Evolutionary conservation across 164 flowering plant genomes (phyloP).

Genomic region (Liriodendron chinense): DNA sequence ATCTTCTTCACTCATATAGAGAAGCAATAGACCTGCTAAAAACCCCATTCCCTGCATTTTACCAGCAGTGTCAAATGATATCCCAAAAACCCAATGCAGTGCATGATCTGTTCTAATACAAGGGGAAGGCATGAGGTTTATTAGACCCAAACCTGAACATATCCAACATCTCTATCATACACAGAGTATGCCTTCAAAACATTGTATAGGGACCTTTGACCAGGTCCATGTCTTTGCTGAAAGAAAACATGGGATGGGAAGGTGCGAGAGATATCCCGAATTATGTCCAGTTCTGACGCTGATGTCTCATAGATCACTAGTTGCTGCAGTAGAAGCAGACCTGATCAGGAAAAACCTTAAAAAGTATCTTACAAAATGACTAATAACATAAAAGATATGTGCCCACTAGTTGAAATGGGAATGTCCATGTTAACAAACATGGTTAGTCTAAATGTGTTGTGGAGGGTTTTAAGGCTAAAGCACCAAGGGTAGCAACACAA

Average conservation of each 20-base stretch:
- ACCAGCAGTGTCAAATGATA: slow-evolving; percentile 4
- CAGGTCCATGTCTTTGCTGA: slow-evolving; percentile 99
- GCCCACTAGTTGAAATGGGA: background rate
- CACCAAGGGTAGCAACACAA: background rate
- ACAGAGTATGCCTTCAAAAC: slow-evolving; percentile 98
- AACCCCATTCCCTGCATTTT: slow-evolving; percentile 95
- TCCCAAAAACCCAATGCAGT: background rate
- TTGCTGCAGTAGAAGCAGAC: slow-evolving; percentile 62
- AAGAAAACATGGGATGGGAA: slow-evolving; percentile 98
- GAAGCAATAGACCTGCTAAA: slow-evolving; percentile 91
- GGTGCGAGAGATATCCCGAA: slow-evolving; percentile 97
- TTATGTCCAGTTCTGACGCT: slow-evolving; percentile 90
- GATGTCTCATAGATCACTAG: slow-evolving; percentile 93
- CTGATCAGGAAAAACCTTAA: slow-evolving; percentile 3
- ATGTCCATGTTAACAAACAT: background rate
- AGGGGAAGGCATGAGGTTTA: background rate
- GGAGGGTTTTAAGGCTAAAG: background rate
- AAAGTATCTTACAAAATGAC: no score
- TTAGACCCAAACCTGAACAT: slow-evolving; percentile 74
- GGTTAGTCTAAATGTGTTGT: background rate
- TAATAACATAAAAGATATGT: background rate
- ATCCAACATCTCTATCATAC: slow-evolving; percentile 95
- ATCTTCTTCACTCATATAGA: slow-evolving; percentile 99
- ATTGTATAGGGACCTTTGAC: slow-evolving; percentile 98
- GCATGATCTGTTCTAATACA: background rate